Evolutionary conservation across 768 basidiomycete species (phyloP).

Genomic region (Tulasnella sp.): DNA sequence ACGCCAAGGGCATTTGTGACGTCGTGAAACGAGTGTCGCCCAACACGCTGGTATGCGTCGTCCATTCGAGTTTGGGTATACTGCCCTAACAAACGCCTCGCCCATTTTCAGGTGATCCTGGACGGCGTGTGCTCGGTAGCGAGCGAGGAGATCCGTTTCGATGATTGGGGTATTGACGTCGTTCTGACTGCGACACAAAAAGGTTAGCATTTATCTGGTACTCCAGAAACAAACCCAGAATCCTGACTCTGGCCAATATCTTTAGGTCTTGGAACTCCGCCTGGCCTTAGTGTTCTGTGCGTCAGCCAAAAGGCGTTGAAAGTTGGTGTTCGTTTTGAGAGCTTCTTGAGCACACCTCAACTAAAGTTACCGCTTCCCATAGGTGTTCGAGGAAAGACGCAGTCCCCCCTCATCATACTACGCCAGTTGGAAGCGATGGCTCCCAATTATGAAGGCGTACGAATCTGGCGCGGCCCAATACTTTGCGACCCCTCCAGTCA

Average conservation of each 20-base stretch:
- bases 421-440: slow-evolving; percentile 85
- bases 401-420: slow-evolving; percentile 72
- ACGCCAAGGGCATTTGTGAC: slow-evolving; percentile 67
- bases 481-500: slow-evolving; percentile 54
- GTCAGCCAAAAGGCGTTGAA: slow-evolving; percentile 73
- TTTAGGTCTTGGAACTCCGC: slow-evolving; percentile 71
- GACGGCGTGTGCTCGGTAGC: slow-evolving; percentile 98
- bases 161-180: slow-evolving; percentile 87
- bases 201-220: slow-evolving; percentile 30
- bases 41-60: slow-evolving; percentile 55
- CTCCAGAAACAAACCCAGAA: background rate
- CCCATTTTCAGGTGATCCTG: slow-evolving; percentile 49
- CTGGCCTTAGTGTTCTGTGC: slow-evolving; percentile 80
- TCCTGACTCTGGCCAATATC: background rate
- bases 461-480: slow-evolving; percentile 61
- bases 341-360: background rate
- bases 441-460: slow-evolving; percentile 91
- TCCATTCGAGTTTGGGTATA: background rate
- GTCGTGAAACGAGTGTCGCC: slow-evolving; percentile 72
- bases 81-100: background rate
- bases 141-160: slow-evolving; percentile 90
- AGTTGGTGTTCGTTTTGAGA: slow-evolving; percentile 31
- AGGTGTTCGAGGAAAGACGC: slow-evolving; percentile 56
- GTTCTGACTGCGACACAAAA: slow-evolving; percentile 84
- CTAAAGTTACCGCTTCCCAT: background rate